Evolutionary conservation across 1,284 basidiomycete genomes (phyloP), one percentile per base, ranked within the genome.

Genomic region (Cutaneotrichosporon mucoides): DNA sequence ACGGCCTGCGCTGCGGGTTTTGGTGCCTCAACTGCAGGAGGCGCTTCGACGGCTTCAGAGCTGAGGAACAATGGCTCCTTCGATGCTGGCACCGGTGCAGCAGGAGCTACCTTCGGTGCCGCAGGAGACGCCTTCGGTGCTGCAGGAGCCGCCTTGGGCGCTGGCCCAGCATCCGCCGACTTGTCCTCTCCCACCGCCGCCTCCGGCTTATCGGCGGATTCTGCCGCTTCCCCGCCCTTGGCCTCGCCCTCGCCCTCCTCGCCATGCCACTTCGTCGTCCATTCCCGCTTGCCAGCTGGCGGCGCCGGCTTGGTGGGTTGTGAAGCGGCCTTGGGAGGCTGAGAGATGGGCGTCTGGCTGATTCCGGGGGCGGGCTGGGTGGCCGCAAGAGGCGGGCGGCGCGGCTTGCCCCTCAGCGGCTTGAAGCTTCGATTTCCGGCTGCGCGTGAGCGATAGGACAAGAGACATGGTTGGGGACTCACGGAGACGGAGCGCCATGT

Each of bases 391-490:
- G 35, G 35, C 12, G 43, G 44, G 2, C 56, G 9, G 37, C 57
- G 8, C 7, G 66, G 61, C 50, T 62, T 63, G 42, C 56, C 42
- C 10, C 42, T 60, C 11, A 59, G 62, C 10, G 70, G 70, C 53
- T 68, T 68, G 61, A 71, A 71, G 56, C 67, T 69, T 45, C 69
- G 66, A 53, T 68, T 66, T 46, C 68, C 68, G 16, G 67, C 68
- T 71, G 46, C 2, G 4, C 6, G 36, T 56, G 6, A 52, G 47
- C 24, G 24, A 24, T 24, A 24, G 24, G 24, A 24, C 24, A 24
- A 24, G 24, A 24, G 24, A 24, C 24, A 24, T 24, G 24, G 24
- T 24, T 24, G 24, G 24, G 24, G 24, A 53, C 62, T 64, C 44
- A 64, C 63, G 63, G 53, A 64, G 56, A 44, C 63, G 63, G 16